Base-by-base conservation (phyloP, 2,329 filamentous ascomycete species). In the Diaporthe humulicola region DNA sequence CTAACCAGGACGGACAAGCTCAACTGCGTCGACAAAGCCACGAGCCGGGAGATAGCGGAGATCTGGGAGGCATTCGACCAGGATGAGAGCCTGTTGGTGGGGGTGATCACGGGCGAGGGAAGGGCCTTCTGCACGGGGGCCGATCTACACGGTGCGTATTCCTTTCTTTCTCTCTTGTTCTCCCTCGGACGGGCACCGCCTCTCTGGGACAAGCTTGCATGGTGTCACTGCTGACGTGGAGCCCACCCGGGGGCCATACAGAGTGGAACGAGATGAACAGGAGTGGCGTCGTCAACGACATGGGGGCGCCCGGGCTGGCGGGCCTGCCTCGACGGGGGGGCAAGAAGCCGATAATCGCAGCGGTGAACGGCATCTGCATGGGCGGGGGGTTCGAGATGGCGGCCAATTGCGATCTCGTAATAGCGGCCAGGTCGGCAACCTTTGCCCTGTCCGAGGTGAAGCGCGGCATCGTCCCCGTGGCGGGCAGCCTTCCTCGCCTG, bases 381-480 rank as follows among this genome's bases (percentile, higher is more conserved):
- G 93, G 93, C 25, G 93, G 93, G 70, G 93, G 93, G 1, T 91
- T 93, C 81, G 93, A 95, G 85, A 94, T 95, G 86, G 87, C 90
- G 19, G 86, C 92, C 66, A 94, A 94, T 82, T 89, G 88, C 77
- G 94, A 96, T 84, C 85, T 95, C 72, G 88, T 94, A 12, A 81
- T 95, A 52, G 92, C 93, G 7, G 84, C 88, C 2, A 79, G 84
- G 3, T 81, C 82, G n/a, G 92, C 93, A 0, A 85, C 84, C 22
- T 95, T 95, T 80, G 88, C 87, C 4, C 85, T 95, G 1, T 93
- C 93, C 1, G 94, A 95, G 83, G 92, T 92, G 5, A 91, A 90
- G 77, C 88, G 92, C 64, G 93, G 94, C 14, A 92, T 95, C 22
- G 90, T 93, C 15, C 90, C 94, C 50, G 87, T 94, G 1, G 93